Base-by-base conservation (phyloP, 1,139 yeast genomes). In the Meyerozyma carpophila region DNA sequence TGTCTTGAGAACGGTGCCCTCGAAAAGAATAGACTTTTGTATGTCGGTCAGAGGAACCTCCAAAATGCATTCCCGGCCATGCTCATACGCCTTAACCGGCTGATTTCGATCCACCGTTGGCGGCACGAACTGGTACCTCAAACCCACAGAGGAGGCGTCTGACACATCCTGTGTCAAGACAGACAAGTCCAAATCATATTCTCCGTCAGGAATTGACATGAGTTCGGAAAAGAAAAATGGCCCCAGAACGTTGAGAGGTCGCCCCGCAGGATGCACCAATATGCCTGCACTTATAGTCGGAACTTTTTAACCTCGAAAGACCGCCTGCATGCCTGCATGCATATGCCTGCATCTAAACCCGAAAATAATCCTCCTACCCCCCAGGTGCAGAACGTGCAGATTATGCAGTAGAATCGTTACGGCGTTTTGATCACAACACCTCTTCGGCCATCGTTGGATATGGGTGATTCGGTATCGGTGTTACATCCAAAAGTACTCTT, bases 91-190 rank as follows among this genome's bases (percentile, higher is more conserved):
- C 20, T 56, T 61, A 39, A 71, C 52, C 3, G 70, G 68, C 44
- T 60, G 57, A 4, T 58, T 42, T 42, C 62, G 70, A 50, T 71
- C 75, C 71, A 72, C 63, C 32, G 73, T 63, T 43, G 67, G 71
- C 5, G 76, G 75, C n/a, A 69, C 60, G 45, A 67, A 64, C 26
- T 75, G 76, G 50, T 71, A 72, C 25, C 76, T 58, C 29, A 73
- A 55, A 8, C 74, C 76, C 36, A 71, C 53, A 42, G 62, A 56
- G 39, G 47, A 47, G 10, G 41, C 44, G 31, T 48, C 47, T 43
- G 52, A 39, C 41, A 47, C 27, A 13, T 51, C 55, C 37, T 56
- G 44, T 4, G 26, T 29, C 14, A 69, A 54, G n/a, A 55, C 61
- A 32, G 64, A 56, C 32, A 71, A 51, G 47, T 72, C 77, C 39